Conservation (phyloP, 768 basidiomycete species). For the Galerina marginata region DNA sequence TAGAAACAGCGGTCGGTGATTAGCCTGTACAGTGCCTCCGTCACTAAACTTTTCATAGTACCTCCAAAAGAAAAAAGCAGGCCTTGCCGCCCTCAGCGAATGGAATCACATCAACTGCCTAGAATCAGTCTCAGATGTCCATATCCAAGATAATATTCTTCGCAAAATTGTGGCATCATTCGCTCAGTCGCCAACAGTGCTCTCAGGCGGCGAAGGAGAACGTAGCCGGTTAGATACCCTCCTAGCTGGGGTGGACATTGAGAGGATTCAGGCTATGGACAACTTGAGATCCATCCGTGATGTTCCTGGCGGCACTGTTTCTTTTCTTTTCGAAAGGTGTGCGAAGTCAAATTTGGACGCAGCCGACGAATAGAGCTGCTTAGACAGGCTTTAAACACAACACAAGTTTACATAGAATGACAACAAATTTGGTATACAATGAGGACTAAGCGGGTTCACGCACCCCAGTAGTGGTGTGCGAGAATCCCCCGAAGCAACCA, state of each 20-base stretch:
- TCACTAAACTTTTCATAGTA: constrained; percentile 47
- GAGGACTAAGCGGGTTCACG: neutral
- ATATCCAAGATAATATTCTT: constrained; percentile 71
- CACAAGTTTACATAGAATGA: neutral
- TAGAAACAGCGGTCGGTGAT: constrained; percentile 57
- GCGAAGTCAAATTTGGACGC: constrained; percentile 20
- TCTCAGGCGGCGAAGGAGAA: neutral
- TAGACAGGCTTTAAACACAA: too few species aligned
- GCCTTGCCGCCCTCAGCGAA: constrained; percentile 73
- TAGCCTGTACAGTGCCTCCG: neutral
- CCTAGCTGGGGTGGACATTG: constrained; percentile 44
- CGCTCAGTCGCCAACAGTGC: neutral
- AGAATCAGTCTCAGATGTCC: constrained; percentile 43
- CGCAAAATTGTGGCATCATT: constrained; percentile 33
- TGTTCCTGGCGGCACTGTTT: constrained; percentile 70
- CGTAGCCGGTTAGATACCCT: constrained; percentile 13
- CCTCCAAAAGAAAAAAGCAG: constrained; percentile 67
- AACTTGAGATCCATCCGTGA: constrained; percentile 38
- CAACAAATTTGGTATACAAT: neutral
- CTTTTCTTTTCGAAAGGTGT: constrained; percentile 74
- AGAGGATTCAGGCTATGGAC: constrained; percentile 46
- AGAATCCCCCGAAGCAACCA: neutral
- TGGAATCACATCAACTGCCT: constrained; percentile 89
- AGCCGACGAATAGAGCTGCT: constrained; percentile 9
- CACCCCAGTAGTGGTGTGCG: neutral